Evolutionary conservation across 805 yeast species (phyloP), one percentile per base, ranked within the genome.

Genomic region (Cephaloascus fragrans): DNA sequence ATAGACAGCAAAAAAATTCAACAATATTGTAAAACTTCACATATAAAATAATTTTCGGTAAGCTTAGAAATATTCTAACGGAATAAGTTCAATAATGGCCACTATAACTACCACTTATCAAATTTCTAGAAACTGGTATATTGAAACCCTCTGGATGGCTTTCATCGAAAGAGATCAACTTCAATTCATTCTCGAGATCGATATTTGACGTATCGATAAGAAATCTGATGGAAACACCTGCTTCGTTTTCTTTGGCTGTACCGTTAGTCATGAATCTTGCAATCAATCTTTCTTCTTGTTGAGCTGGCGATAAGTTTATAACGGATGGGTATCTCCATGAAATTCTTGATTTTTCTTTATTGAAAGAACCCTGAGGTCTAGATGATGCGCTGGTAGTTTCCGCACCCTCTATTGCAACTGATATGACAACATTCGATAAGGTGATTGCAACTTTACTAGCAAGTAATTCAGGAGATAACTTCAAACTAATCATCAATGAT

Each of bases 301-400:
- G 41, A n/a, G 48, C 62, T 12, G 46, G 39, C 19, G 56, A 49
- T 41, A 75, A 64, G 4, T 46, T 49, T 29, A 74, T 45, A 3
- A 75, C 69, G 8, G 59, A 45, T 20, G 49, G 44, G 48, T 78
- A 77, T 54, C 83, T 75, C 96, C 97, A 89, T 1, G 93, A 81
- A 41, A 93, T 80, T 59, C 97, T 75, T 48, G 77, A 81, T 53
- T 77, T 80, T 38, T 88, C 97, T 52, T 77, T 82, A 59, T 82
- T 86, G 68, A 88, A 90, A 1, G 94, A 76, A 41, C 97, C 97
- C 40, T 83, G 80, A 4, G 98, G 98, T 55, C 84, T 86, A 3
- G 95, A 83, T 44, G 88, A 78, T 1, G 96, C 97, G 17, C 80
- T 69, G 2, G 78, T 63, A 3, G 82, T 71, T 15, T 75, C 71